Percentiles rank a stretch among this genome's conserved stretches.
Evolutionary conservation across 2,329 filamentous ascomycete species (phyloP).

Genomic region (Aspergillus sp.): DNA sequence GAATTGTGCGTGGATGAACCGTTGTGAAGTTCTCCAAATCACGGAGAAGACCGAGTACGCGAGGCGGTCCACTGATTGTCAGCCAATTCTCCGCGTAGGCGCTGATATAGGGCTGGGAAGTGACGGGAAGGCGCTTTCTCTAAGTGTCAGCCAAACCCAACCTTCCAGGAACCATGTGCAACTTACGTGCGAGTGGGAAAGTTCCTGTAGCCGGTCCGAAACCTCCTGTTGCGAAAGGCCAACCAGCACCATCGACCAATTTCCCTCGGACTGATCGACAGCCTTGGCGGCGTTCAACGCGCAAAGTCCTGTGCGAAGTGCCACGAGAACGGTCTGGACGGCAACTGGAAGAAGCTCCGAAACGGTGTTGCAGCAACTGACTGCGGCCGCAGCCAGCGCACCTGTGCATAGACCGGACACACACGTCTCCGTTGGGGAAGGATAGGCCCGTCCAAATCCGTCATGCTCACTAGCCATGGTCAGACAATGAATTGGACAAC

Average conservation of each 20-base stretch:
- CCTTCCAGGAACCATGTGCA: neutral
- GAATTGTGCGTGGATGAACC: neutral
- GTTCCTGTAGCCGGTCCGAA: neutral
- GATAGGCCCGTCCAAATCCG: slow-evolving; percentile 2
- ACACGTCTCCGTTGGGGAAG: neutral
- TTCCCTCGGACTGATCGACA: neutral
- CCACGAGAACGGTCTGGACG: slow-evolving; percentile 35
- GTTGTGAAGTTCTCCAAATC: neutral
- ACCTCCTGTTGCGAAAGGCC: neutral
- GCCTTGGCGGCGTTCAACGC: slow-evolving; percentile 2
- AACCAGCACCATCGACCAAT: neutral
- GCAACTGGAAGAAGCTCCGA: slow-evolving; percentile 35
- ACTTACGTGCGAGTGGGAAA: neutral
- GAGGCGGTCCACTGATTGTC: slow-evolving; percentile 1
- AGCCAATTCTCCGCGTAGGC: neutral
- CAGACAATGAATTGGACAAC: neutral
- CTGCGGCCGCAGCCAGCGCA: slow-evolving; percentile 31
- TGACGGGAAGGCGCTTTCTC: neutral
- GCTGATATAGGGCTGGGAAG: slow-evolving; percentile 2
- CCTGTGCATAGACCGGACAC: slow-evolving; percentile 34
- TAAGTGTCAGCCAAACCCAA: neutral
- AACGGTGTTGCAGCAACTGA: slow-evolving; percentile 28
- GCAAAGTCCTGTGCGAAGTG: slow-evolving; percentile 32
- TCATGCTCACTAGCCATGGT: neutral
- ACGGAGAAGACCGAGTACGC: neutral